Conservation (phyloP, 441 rosid species). For the Croton setiger region DNA sequence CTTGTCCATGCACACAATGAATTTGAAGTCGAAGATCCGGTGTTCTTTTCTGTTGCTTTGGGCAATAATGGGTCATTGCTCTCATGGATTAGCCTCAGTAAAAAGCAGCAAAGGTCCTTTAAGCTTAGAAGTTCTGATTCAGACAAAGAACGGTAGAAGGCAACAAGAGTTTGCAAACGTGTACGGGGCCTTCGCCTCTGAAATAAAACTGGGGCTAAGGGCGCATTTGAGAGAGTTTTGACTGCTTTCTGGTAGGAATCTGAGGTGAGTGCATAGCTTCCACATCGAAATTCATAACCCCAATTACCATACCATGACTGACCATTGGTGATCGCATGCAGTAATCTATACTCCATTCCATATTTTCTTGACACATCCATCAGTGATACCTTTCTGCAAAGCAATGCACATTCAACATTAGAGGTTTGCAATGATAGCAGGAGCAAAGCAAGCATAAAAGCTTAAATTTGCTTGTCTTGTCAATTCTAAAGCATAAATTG, state of each 20-base stretch:
- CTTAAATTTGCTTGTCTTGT: no score
- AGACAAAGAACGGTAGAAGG: slow-evolving; percentile 48
- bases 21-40: slow-evolving; percentile 10
- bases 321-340: slow-evolving; percentile 51
- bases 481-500: no score
- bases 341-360: slow-evolving; percentile 54
- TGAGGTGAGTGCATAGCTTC: slow-evolving; percentile 53
- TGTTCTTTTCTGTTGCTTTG: slow-evolving; percentile 17
- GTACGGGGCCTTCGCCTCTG: slow-evolving; percentile 41
- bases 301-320: slow-evolving; percentile 64
- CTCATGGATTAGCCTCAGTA: slow-evolving; percentile 39
- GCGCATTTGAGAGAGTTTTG: slow-evolving; percentile 39
- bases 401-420: neutral
- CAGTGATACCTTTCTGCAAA: slow-evolving; percentile 51
- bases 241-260: slow-evolving; percentile 51
- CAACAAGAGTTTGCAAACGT: slow-evolving; percentile 41
- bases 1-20: slow-evolving; percentile 48
- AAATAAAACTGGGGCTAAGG: slow-evolving; percentile 39
- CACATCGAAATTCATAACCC: slow-evolving; percentile 59
- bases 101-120: slow-evolving; percentile 55
- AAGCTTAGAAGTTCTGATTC: slow-evolving; percentile 44
- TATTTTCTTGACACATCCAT: slow-evolving; percentile 76
- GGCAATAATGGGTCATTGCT: slow-evolving; percentile 13
- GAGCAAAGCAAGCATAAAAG: neutral
- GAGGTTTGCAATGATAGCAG: neutral